phyloP scores from a whole-genome alignment of 768 basidiomycete genomes.

The Rubroboletus satanas region DNA sequence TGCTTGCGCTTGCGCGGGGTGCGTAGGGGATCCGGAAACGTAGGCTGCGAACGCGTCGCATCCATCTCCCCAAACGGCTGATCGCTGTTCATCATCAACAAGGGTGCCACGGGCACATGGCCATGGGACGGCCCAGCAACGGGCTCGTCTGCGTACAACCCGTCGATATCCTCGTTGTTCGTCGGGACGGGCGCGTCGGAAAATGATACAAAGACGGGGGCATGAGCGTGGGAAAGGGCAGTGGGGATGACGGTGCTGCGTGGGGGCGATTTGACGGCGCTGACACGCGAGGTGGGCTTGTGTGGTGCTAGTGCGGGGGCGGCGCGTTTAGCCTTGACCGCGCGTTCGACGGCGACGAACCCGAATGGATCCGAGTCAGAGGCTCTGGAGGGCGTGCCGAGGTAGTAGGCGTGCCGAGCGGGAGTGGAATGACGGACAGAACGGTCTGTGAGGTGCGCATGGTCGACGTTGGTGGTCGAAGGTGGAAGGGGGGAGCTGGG shows the following conservation, averaged over 20 bases:
- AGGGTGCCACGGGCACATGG: conserved; percentile 16
- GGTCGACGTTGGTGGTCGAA: conserved; percentile 19
- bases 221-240: conserved; percentile 11
- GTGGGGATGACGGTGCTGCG: conserved; percentile 17
- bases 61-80: conserved; percentile 9
- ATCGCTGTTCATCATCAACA: conserved; percentile 22
- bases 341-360: conserved; percentile 51
- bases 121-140: conserved; percentile 26
- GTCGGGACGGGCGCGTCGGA: conserved; percentile 34
- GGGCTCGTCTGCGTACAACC: conserved; percentile 34
- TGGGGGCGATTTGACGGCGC: conserved; percentile 18
- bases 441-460: conserved; percentile 1
- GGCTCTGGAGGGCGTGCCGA: conserved; percentile 20
- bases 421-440: background rate
- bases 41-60: conserved; percentile 9
- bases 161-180: conserved; percentile 31
- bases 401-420: conserved; percentile 17
- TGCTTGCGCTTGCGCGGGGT: conserved; percentile 31
- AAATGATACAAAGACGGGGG: conserved; percentile 25
- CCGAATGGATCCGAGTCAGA: conserved; percentile 53
- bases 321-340: conserved; percentile 42
- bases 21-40: conserved; percentile 26
- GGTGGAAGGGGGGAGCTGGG: conserved; percentile 32
- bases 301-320: conserved; percentile 6
- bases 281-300: conserved; percentile 8